Base-by-base conservation (phyloP, 352 stramenopile genomes). In the Phytophthora quininea region DNA sequence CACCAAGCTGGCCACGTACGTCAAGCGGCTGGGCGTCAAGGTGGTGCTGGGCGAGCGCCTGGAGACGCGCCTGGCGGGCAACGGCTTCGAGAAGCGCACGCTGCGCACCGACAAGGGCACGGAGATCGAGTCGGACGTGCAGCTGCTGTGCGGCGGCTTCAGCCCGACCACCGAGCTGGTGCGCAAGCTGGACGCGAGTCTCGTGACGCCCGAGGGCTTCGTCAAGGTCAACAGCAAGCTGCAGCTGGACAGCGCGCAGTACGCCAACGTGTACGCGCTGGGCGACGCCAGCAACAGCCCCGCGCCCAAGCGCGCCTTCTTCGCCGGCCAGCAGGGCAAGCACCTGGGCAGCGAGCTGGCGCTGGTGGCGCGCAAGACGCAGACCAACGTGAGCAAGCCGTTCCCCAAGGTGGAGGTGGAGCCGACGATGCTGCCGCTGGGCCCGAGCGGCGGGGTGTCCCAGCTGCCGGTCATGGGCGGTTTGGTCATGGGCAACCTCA, bases 381-480 rank as follows among this genome's bases (percentile, higher is more conserved):
- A 88, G 62, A 24, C 37, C 0, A 69, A 69, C 33, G 69, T 84
- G 43, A 71, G 30, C 49, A 82, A 81, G 68, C 42, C 69, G 54
- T 83, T 83, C 62, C 67, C 72, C 51, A 85, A 78, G 52, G 50
- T 75, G 46, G 56, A 69, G 38, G 43, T 76, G 15, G 72, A 76
- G 54, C 53, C 48, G 37, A 73, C 81, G 57, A 38, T 82, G 45
- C 19, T 91, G 35, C 70, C 82, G 29, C 66, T 91, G n/a, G 82
- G 82, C 3, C 76, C 76, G 15, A 74, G 79, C 55, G 82, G 77
- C 7, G 80, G 83, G 10, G 80, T 88, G 8, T 55, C 67, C 31
- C 80, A 91, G 61, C 57, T 91, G 5, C 83, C 79, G 2, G 47
- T 89, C 29, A 74, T 80, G 32, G 79, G 78, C 4, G 80, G 78